These are phyloP conservation scores for Fusarium begoniae DNA, from an alignment of 2,329 filamentous ascomycete genomes.

Conservation along the genomic window DNA sequence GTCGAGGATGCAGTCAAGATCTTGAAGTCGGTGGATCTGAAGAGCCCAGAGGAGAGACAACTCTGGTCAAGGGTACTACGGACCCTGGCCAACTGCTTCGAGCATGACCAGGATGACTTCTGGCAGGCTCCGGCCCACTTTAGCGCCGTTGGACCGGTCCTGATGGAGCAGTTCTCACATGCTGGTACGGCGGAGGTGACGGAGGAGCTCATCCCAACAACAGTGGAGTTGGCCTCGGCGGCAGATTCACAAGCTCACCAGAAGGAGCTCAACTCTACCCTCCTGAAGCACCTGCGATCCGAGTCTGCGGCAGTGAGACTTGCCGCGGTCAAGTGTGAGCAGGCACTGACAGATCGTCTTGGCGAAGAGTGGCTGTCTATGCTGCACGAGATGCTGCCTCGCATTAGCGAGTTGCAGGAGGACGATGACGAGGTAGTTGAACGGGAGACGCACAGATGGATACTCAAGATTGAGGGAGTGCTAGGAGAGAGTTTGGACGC, in stretches of 20 bases:
- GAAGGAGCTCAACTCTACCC: slow-evolving; percentile 82
- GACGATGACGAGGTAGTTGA: slow-evolving; percentile 96
- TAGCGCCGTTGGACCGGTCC: slow-evolving; percentile 71
- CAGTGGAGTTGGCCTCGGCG: slow-evolving; percentile 81
- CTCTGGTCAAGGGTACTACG: slow-evolving; percentile 77
- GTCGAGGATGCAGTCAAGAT: slow-evolving; percentile 77
- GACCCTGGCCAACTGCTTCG: slow-evolving; percentile 79
- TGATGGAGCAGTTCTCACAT: slow-evolving; percentile 72
- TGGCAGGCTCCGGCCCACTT: slow-evolving; percentile 95
- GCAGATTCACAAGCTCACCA: slow-evolving; percentile 89
- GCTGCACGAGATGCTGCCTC: slow-evolving; percentile 94
- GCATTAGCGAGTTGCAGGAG: slow-evolving; percentile 94
- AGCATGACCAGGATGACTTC: slow-evolving; percentile 93
- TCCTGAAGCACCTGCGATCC: slow-evolving; percentile 82
- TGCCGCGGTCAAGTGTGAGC: slow-evolving; percentile 83
- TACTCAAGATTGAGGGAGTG: slow-evolving; percentile 86
- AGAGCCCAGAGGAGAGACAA: slow-evolving; percentile 57
- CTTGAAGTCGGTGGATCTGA: slow-evolving; percentile 63
- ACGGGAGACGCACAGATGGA: slow-evolving; percentile 88
- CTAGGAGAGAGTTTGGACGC: slow-evolving; percentile 90
- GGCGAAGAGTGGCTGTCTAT: slow-evolving; percentile 94
- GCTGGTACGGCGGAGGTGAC: slow-evolving; percentile 55
- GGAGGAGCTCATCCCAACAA: slow-evolving; percentile 73
- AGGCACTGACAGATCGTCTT: slow-evolving; percentile 78
- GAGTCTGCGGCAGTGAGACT: slow-evolving; percentile 77